phyloP scores from a whole-genome alignment of 345 rosid genomes.

The Syzygium oleosum region DNA sequence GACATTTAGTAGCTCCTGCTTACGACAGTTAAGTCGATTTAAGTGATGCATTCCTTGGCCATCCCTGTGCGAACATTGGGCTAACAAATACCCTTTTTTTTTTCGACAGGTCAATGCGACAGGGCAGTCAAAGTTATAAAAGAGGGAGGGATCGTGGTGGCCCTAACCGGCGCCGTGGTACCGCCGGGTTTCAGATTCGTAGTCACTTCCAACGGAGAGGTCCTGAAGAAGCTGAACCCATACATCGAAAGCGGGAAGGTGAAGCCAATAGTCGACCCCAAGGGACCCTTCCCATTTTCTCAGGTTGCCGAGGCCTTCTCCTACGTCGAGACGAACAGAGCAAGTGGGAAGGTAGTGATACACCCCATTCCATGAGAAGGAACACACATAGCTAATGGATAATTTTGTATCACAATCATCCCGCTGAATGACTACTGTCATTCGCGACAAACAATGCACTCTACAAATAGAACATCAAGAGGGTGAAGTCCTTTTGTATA shows the following conservation, averaged over 20 bases:
- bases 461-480: background rate
- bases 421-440: background rate
- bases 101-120: slow-evolving; percentile 74
- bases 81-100: background rate
- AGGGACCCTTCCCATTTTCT: slow-evolving; percentile 73
- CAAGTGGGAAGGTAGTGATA: slow-evolving; percentile 68
- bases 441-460: background rate
- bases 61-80: background rate
- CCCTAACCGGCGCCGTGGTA: slow-evolving; percentile 83
- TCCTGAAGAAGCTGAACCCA: slow-evolving; percentile 77
- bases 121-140: slow-evolving; percentile 75
- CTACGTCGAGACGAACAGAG: slow-evolving; percentile 76
- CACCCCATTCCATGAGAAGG: slow-evolving; percentile 51
- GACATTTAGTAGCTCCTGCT: background rate
- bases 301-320: slow-evolving; percentile 65
- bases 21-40: background rate
- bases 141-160: slow-evolving; percentile 91
- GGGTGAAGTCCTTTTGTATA: background rate
- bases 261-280: slow-evolving; percentile 79
- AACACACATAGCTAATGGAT: background rate
- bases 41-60: background rate
- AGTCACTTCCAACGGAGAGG: slow-evolving; percentile 73
- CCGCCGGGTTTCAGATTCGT: slow-evolving; percentile 93
- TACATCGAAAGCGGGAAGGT: slow-evolving; percentile 77
- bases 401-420: background rate